Evolutionary conservation across 1,139 yeast genomes (phyloP).

Genomic region (Kodamaea derodonti): DNA sequence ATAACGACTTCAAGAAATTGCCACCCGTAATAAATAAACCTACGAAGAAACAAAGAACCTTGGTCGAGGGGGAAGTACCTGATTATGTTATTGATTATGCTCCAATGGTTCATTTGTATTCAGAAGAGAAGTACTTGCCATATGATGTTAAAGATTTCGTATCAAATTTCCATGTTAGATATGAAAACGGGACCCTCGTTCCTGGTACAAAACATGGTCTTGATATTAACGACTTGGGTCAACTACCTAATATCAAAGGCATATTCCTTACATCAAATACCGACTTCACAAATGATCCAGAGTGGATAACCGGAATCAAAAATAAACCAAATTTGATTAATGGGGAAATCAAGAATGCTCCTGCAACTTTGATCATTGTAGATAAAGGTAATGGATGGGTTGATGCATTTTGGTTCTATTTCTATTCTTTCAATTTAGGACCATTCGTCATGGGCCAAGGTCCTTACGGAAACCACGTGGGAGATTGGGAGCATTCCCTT

Average conservation of each 20-base stretch:
- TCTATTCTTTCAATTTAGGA: slow-evolving; percentile 89
- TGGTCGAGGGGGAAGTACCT: slow-evolving; percentile 63
- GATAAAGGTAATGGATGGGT: slow-evolving; percentile 93
- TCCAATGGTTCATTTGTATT: slow-evolving; percentile 81
- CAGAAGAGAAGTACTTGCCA: slow-evolving; percentile 86
- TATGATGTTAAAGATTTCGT: slow-evolving; percentile 74
- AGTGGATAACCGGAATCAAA: slow-evolving; percentile 75
- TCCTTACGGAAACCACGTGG: slow-evolving; percentile 94
- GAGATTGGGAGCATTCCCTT: slow-evolving; percentile 97
- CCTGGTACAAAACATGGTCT: slow-evolving; percentile 34
- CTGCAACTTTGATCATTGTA: slow-evolving; percentile 76
- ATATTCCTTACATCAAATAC: slow-evolving; percentile 57
- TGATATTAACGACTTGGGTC: slow-evolving; percentile 35
- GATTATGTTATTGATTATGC: slow-evolving; percentile 67
- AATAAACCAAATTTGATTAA: slow-evolving; percentile 68
- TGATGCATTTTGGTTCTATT: slow-evolving; percentile 95
- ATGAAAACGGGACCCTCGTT: slow-evolving; percentile 45
- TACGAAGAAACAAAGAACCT: slow-evolving; percentile 24
- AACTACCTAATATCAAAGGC: slow-evolving; percentile 25
- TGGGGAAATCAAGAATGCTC: slow-evolving; percentile 72
- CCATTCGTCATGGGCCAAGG: slow-evolving; percentile 98
- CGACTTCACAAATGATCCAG: slow-evolving; percentile 74
- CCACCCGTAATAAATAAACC: slow-evolving; percentile 40
- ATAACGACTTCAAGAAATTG: slow-evolving; percentile 24
- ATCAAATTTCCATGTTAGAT: slow-evolving; percentile 52